Conservation (phyloP, 2,329 filamentous ascomycete species). For the Triangularia verruculosa region DNA sequence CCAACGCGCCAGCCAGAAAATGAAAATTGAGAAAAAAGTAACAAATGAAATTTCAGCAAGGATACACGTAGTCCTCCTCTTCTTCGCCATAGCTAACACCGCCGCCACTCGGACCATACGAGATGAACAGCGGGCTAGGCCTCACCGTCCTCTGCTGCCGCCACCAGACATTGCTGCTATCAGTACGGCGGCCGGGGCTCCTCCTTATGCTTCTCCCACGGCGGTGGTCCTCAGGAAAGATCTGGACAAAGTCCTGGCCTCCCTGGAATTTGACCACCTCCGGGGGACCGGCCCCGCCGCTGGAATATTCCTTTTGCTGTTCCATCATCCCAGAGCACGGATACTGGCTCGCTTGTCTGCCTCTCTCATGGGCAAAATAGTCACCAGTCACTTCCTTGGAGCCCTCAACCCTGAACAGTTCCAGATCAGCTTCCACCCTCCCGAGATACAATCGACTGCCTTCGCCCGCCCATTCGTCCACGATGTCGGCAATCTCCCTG, state of each 20-base stretch:
- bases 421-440: constrained; percentile 7
- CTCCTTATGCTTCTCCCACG: not conserved
- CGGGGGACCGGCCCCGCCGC: not conserved
- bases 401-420: constrained; percentile 2
- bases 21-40: not conserved
- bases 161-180: not conserved
- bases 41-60: not conserved
- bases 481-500: constrained; percentile 54
- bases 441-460: constrained; percentile 1
- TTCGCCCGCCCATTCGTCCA: constrained; percentile 49
- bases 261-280: constrained; percentile 3
- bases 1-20: not conserved
- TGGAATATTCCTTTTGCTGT: not conserved
- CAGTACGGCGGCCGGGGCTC: not conserved
- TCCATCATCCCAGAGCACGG: not conserved
- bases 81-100: not conserved
- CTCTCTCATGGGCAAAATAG: not conserved
- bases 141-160: not conserved
- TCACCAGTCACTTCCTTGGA: not conserved
- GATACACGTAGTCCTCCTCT: constrained; percentile 2
- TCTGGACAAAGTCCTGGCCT: not conserved
- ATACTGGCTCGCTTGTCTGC: not conserved
- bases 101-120: not conserved
- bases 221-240: not conserved
- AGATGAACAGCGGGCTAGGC: constrained; percentile 1